Conservation (phyloP, 2,329 filamentous ascomycete genomes). For the Microascus cirrosus region DNA sequence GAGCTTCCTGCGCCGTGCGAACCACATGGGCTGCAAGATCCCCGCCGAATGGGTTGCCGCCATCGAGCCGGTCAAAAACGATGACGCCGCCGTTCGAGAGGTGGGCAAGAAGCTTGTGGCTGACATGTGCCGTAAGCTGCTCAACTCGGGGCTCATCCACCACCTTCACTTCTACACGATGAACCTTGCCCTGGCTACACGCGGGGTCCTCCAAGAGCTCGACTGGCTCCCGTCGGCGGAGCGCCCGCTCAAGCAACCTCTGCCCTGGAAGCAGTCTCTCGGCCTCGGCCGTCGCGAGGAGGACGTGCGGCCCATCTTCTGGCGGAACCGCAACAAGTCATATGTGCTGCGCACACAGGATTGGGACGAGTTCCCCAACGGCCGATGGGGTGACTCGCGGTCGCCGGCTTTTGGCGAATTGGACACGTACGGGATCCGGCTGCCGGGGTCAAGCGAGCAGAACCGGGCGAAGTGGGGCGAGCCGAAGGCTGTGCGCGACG, state of each 20-base stretch:
- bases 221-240: slow-evolving; percentile 67
- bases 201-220: slow-evolving; percentile 87
- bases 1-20: slow-evolving; percentile 79
- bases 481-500: slow-evolving; percentile 66
- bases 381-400: slow-evolving; percentile 93
- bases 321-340: slow-evolving; percentile 92
- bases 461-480: slow-evolving; percentile 93
- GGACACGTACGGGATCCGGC: slow-evolving; percentile 84
- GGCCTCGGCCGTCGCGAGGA: slow-evolving; percentile 80
- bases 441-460: slow-evolving; percentile 91
- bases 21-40: slow-evolving; percentile 80
- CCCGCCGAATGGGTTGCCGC: slow-evolving; percentile 70
- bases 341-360: slow-evolving; percentile 93
- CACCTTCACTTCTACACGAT: slow-evolving; percentile 94
- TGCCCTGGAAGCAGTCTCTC: slow-evolving; percentile 94
- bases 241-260: slow-evolving; percentile 62
- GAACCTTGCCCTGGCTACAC: slow-evolving; percentile 91
- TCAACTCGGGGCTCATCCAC: slow-evolving; percentile 73
- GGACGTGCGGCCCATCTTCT: slow-evolving; percentile 96
- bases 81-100: slow-evolving; percentile 84
- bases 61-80: slow-evolving; percentile 90
- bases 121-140: slow-evolving; percentile 77
- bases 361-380: slow-evolving; percentile 99
- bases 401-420: slow-evolving; percentile 94
- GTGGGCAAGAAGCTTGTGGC: slow-evolving; percentile 80